Conservation (phyloP, 2,329 filamentous ascomycete genomes). For the Cladophialophora bantiana region DNA sequence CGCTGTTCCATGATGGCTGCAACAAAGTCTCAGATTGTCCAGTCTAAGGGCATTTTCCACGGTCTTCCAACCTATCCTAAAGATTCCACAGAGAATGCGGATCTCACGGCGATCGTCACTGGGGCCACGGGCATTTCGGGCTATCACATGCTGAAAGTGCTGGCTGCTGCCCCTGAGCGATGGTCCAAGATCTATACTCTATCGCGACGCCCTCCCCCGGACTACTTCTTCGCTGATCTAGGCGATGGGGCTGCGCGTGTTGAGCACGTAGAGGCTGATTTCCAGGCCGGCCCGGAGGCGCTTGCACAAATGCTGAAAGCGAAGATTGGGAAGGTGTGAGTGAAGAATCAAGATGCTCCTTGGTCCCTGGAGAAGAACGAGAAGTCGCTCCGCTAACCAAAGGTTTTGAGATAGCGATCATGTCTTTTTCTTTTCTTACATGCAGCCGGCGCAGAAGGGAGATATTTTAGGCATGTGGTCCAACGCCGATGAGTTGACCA, state of each 20-base stretch:
- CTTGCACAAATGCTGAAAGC: too few species aligned
- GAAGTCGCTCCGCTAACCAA: too few species aligned
- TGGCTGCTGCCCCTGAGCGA: constrained; percentile 50
- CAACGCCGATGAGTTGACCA: constrained; percentile 57
- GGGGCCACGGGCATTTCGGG: constrained; percentile 63
- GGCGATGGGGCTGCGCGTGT: too few species aligned
- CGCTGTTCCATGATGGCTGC: too few species aligned
- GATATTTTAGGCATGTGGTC: constrained; percentile 51
- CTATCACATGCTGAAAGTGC: constrained; percentile 57
- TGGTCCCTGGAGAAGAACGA: too few species aligned
- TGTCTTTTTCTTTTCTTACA: constrained; percentile 62
- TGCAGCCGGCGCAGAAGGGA: constrained; percentile 56
- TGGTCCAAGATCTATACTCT: constrained; percentile 58
- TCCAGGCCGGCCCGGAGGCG: too few species aligned
- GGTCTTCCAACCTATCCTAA: constrained; percentile 56
- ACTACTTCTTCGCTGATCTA: too few species aligned
- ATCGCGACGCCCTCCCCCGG: too few species aligned
- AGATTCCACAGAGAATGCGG: constrained; percentile 43
- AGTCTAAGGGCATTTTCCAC: constrained; percentile 53
- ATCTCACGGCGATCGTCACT: constrained; percentile 59
- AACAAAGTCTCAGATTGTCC: too few species aligned
- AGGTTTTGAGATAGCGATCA: constrained; percentile 45
- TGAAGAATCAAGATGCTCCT: too few species aligned
- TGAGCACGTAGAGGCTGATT: too few species aligned
- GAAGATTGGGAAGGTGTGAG: too few species aligned